Evolutionary conservation across 1,284 basidiomycete species (phyloP).

Genomic region (Malassezia globosa): DNA sequence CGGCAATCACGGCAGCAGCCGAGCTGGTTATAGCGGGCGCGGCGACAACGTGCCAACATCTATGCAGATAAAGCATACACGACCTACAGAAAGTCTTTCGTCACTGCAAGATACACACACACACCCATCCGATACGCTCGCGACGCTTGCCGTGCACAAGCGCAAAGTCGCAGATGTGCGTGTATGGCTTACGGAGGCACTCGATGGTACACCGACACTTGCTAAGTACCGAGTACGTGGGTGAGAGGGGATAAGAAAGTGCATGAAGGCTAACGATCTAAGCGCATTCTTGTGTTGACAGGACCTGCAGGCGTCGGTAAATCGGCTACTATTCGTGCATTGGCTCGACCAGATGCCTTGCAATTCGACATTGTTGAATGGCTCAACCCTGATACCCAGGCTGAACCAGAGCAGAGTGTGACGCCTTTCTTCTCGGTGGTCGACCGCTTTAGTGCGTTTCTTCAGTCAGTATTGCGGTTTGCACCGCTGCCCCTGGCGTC

Average conservation of each 20-base stretch:
- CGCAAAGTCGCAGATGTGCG: constrained; percentile 74
- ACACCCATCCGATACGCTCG: constrained; percentile 49
- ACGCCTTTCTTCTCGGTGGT: constrained; percentile 19
- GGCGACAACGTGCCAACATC: no score
- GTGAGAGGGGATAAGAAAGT: not conserved
- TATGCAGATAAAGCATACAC: no score
- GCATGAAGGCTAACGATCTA: no score
- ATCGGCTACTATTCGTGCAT: constrained; percentile 67
- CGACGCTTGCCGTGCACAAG: constrained; percentile 67
- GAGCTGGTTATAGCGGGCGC: no score
- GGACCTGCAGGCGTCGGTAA: constrained; percentile 86
- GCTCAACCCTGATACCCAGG: constrained; percentile 52
- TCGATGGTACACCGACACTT: constrained; percentile 57
- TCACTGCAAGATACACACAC: not conserved
- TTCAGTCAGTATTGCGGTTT: constrained; percentile 24
- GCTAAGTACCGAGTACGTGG: constrained; percentile 57
- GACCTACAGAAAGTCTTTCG: not conserved
- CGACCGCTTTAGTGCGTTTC: constrained; percentile 32
- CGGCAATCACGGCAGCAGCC: not conserved
- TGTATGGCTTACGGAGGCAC: constrained; percentile 71
- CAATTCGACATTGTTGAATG: constrained; percentile 76
- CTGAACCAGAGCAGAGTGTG: not conserved
- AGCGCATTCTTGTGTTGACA: constrained; percentile 66
- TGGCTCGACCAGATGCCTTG: constrained; percentile 58
- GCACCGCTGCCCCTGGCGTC: constrained; percentile 20